Base-by-base conservation (phyloP, 1,284 basidiomycete species). In the Malassezia globosa region DNA sequence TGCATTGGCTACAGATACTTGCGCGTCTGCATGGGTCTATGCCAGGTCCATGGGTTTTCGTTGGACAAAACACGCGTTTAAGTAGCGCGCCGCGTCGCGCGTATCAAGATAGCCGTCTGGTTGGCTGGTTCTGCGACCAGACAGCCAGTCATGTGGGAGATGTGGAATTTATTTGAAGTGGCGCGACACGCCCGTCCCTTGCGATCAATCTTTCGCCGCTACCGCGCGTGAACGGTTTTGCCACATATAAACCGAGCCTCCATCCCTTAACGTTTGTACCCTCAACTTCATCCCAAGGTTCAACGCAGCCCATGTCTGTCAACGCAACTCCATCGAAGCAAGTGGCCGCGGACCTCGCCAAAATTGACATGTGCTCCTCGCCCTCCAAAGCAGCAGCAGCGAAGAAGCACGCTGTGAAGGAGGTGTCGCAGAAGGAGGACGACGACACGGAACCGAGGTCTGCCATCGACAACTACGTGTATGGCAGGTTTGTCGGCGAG, bases 401-500 rank as follows among this genome's bases (percentile, higher is more conserved):
- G 33, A 48, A 47, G 40, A 49, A 55, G 46, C 51, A 59, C 29
- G 11, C 16, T 16, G 29, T 31, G 11, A 40, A 41, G 29, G 60
- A 59, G 56, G 56, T 56, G 45, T 49, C 55, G 46, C 60, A 63
- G 48, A 58, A 55, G 50, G 54, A 59, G 46, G 33, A 45, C 38
- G 45, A 51, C 29, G 54, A 55, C 42, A 51, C 41, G 6, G 35
- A 51, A 44, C 36, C 31, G 13, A 43, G 51, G 22, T 39, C 21
- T 27, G 29, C 51, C 11, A 38, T 47, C 5, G 37, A 41, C 13
- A 55, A 60, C 34, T 47, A 55, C 29, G 26, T 63, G 21, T 60
- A 61, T 49, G 53, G 57, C 60, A 67, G 62, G 60, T 67, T 64
- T 37, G 66, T 71, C 22, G 68, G 66, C 29, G 66, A 71, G 25